Percentiles rank a stretch among this genome's conserved stretches.
These are phyloP conservation scores for Trypanosoma cruzi DNA, from an alignment of 208 protist species.

Conservation along the genomic window DNA sequence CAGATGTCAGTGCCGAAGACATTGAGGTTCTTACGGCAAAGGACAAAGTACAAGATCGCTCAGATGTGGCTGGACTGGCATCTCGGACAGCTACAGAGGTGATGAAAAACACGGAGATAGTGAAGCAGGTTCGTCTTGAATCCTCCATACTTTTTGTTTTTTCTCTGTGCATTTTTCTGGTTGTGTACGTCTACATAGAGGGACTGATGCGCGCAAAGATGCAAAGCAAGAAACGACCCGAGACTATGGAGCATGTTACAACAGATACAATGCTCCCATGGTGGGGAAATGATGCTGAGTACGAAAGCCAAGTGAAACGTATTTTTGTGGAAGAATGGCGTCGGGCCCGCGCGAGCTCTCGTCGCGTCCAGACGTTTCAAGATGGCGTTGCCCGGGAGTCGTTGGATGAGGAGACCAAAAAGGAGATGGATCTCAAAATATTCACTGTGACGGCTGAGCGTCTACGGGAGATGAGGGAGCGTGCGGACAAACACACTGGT, in stretches of 20 bases:
- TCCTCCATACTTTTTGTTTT: conserved; percentile 61
- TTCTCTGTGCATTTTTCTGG: conserved; percentile 44
- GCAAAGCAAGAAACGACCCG: conserved; percentile 51
- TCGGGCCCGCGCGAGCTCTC: conserved; percentile 63
- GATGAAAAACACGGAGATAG: conserved; percentile 86
- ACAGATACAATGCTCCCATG: conserved; percentile 88
- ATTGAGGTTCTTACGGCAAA: conserved; percentile 83
- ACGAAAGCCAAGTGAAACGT: conserved; percentile 89
- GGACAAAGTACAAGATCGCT: conserved; percentile 66
- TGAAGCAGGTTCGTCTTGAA: conserved; percentile 62
- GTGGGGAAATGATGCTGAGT: conserved; percentile 90
- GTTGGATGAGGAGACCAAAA: conserved; percentile 66
- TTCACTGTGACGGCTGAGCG: conserved; percentile 83
- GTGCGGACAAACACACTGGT: conserved; percentile 56
- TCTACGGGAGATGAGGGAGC: conserved; percentile 71
- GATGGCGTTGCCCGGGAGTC: conserved; percentile 81
- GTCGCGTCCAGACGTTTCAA: conserved; percentile 67
- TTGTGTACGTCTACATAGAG: conserved; percentile 70
- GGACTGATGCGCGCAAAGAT: conserved; percentile 49
- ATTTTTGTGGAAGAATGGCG: conserved; percentile 91
- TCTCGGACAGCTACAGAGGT: conserved; percentile 78
- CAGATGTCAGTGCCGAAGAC: conserved; percentile 54
- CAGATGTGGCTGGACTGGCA: conserved; percentile 75
- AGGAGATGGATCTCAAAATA: conserved; percentile 81
- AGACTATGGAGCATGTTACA: conserved; percentile 66